Evolutionary conservation across 371 early-diverging fungal genomes (phyloP), one percentile per base, ranked within the genome.

Genomic region (Apophysomyces variabilis): DNA sequence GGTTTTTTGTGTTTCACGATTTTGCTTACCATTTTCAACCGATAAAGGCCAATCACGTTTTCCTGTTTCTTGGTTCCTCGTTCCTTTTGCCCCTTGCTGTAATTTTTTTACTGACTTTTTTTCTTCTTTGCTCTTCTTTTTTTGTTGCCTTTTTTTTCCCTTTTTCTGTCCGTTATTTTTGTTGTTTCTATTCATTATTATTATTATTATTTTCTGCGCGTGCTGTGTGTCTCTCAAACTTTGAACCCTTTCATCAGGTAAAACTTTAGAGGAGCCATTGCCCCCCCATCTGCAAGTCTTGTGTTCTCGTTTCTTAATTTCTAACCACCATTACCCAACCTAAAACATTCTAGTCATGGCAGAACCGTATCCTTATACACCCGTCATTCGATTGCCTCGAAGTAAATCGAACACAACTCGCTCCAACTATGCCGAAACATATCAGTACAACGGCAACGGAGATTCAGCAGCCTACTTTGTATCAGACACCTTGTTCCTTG

Each of bases 351-450:
- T 50, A 50, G 54, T n/a, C 54, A 78, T 79, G 76, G 58, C 78
- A 54, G 75, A 75, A 13, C 57, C 71, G 36, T 76, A 70, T 61
- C 66, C 72, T 14, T 73, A 67, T 47, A 57, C 60, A 57, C 79
- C 79, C 12, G 74, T 82, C 38, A 74, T 82, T 59, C 70, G 67
- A 43, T 65, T 79, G 43, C 74, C 78, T 26, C 76, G 74, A 69
- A 72, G 75, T 44, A 82, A 82, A 58, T 50, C 74, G 37, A 61
- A 60, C 36, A 65, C 72, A 9, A 67, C 64, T 37, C 67, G 62
- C 13, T 61, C 66, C 38, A 69, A 44, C 54, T 38, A 43, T 21
- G 60, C 16, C 56, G 14, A 61, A 36, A 43, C 46, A n/a, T 64
- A 50, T 26, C 38, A 50, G 21, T 50, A 50, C 21, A 50, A 68